Evolutionary conservation across 2,329 filamentous ascomycete species (phyloP).

Genomic region (Phaeosphaeria sp.): DNA sequence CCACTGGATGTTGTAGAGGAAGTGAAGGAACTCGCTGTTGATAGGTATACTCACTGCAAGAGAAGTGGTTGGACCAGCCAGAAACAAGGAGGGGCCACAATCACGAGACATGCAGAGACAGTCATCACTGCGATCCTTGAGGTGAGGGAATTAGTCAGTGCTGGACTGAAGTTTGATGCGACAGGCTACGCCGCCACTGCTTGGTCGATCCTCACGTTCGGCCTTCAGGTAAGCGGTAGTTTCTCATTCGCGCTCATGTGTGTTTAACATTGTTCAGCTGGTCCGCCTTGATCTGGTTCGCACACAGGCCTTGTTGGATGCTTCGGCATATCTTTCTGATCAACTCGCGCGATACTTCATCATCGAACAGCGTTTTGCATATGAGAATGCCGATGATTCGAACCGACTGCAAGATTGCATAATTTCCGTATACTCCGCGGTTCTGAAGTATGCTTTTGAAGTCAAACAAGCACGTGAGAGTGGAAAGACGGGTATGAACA

Average conservation of each 20-base stretch:
- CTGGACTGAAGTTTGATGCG: not conserved
- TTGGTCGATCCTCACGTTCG: not conserved
- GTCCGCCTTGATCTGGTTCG: not conserved
- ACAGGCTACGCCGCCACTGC: not conserved
- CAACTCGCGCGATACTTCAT: not conserved
- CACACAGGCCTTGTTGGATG: not conserved
- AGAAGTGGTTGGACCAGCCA: not conserved
- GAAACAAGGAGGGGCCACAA: not conserved
- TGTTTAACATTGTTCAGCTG: not conserved
- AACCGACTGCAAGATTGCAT: too few relatives aligned
- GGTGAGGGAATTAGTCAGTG: not conserved
- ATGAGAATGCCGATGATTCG: too few relatives aligned
- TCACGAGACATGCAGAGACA: not conserved
- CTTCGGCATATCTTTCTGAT: not conserved
- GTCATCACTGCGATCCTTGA: not conserved
- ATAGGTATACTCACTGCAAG: not conserved
- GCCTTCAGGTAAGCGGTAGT: not conserved
- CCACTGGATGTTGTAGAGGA: not conserved
- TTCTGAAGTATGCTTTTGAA: too few relatives aligned
- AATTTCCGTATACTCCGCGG: too few relatives aligned
- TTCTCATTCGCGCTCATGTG: not conserved
- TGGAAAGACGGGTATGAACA: too few relatives aligned
- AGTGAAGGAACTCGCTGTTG: not conserved
- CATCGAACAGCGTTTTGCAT: too few relatives aligned
- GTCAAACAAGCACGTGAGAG: too few relatives aligned